A percentile compares a stretch with the other conserved stretches of the same genome.
These are phyloP conservation scores for Amanita pseudoporphyria DNA, from an alignment of 768 basidiomycete genomes.

Conservation along the genomic window DNA sequence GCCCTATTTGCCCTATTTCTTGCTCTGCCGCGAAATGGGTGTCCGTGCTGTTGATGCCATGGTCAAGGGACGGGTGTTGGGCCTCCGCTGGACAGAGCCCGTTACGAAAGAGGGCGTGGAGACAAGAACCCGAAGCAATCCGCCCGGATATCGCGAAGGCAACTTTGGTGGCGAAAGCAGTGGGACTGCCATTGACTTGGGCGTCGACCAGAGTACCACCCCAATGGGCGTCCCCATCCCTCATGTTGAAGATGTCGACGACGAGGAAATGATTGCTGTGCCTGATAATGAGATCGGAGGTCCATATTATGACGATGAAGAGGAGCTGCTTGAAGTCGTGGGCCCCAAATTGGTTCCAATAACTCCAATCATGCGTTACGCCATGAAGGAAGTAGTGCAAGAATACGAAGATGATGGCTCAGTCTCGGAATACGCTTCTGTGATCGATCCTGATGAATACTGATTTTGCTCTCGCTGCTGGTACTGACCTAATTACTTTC, in stretches of 20 bases:
- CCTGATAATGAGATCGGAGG: slow-evolving; percentile 31
- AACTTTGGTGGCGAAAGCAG: slow-evolving; percentile 10
- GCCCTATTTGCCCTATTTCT: slow-evolving; percentile 66
- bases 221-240: slow-evolving; percentile 9
- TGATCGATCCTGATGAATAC: slow-evolving; percentile 73
- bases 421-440: slow-evolving; percentile 70
- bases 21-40: slow-evolving; percentile 76
- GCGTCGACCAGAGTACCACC: slow-evolving; percentile 13
- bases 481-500: background rate
- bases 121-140: slow-evolving; percentile 16
- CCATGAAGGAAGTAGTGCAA: slow-evolving; percentile 75
- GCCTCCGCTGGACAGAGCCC: slow-evolving; percentile 69
- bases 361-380: slow-evolving; percentile 75
- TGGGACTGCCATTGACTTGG: slow-evolving; percentile 12
- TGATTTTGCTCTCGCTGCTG: slow-evolving; percentile 16
- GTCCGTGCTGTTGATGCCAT: slow-evolving; percentile 78
- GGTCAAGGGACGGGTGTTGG: slow-evolving; percentile 68
- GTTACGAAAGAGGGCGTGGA: slow-evolving; percentile 45
- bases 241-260: slow-evolving; percentile 16
- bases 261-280: slow-evolving; percentile 23
- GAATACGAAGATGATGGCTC: slow-evolving; percentile 75
- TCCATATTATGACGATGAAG: slow-evolving; percentile 36
- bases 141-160: slow-evolving; percentile 8
- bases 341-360: slow-evolving; percentile 71
- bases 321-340: slow-evolving; percentile 46